phyloP scores from a whole-genome alignment of 1,139 yeast species.

The Sugiyamaella paludigena region DNA sequence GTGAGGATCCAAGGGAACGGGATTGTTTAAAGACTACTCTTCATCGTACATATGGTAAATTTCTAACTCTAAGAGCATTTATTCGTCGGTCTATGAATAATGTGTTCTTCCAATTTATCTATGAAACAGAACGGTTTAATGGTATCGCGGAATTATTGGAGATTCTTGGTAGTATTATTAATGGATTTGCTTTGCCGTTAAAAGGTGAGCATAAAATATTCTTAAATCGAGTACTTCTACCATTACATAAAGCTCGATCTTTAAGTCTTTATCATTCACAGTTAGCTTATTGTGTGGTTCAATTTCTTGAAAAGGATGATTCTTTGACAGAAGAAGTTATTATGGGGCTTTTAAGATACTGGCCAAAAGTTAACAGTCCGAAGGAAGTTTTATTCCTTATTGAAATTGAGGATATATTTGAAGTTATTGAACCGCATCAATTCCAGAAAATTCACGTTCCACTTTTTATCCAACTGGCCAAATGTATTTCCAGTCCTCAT shows the following conservation, averaged over 20 bases:
- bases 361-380: slow-evolving; percentile 97
- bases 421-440: slow-evolving; percentile 92
- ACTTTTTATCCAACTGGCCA: slow-evolving; percentile 86
- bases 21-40: slow-evolving; percentile 92
- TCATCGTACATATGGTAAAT: slow-evolving; percentile 95
- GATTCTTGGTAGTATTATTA: slow-evolving; percentile 91
- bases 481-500: slow-evolving; percentile 92
- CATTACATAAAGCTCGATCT: slow-evolving; percentile 88
- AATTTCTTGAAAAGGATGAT: slow-evolving; percentile 93
- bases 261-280: slow-evolving; percentile 92
- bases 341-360: slow-evolving; percentile 85
- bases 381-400: slow-evolving; percentile 94
- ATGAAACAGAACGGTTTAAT: slow-evolving; percentile 93
- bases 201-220: slow-evolving; percentile 96
- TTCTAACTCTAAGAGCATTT: slow-evolving; percentile 82
- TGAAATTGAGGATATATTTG: slow-evolving; percentile 95
- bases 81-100: slow-evolving; percentile 89
- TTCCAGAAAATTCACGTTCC: slow-evolving; percentile 92
- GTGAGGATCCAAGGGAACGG: slow-evolving; percentile 95
- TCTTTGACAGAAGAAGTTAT: slow-evolving; percentile 88
- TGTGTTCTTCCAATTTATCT: slow-evolving; percentile 87
- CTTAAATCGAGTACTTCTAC: slow-evolving; percentile 81
- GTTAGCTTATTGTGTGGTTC: slow-evolving; percentile 94
- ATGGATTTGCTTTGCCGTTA: slow-evolving; percentile 95
- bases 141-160: slow-evolving; percentile 95